Percentiles rank a stretch among this genome's conserved stretches.
Conservation (phyloP, 148 eudicot species). For the Agrostemma githago region DNA sequence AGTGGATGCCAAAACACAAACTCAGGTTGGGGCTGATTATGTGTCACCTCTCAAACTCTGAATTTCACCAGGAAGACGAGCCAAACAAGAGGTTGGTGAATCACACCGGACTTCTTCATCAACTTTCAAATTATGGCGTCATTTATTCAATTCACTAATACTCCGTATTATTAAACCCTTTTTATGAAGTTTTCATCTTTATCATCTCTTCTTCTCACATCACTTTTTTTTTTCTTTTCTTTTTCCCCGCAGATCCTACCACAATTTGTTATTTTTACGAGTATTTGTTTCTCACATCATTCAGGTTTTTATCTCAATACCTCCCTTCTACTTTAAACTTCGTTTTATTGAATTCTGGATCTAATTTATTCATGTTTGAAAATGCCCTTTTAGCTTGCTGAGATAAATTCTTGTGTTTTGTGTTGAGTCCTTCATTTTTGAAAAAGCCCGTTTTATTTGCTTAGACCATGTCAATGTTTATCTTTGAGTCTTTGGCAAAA, state of each 20-base stretch:
- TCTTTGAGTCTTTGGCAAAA: neutral
- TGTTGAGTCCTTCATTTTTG: neutral
- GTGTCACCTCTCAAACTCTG: slow-evolving; percentile 1
- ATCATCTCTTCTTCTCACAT: neutral
- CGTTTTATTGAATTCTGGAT: slow-evolving; percentile 1
- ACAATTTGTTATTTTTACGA: neutral
- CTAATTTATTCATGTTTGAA: neutral
- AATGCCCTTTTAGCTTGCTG: neutral
- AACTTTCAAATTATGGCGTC: neutral
- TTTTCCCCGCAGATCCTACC: neutral
- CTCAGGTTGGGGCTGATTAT: neutral
- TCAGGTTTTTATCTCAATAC: slow-evolving; percentile 14
- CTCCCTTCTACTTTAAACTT: slow-evolving; percentile 3
- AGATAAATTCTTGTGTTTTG: no score
- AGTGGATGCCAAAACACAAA: neutral
- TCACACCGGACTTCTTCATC: neutral
- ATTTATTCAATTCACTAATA: neutral
- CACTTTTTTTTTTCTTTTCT: neutral
- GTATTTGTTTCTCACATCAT: neutral
- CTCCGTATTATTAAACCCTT: neutral
- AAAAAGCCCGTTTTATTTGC: neutral
- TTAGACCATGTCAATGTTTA: neutral
- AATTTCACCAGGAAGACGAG: neutral
- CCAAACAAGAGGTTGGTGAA: neutral
- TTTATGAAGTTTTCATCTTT: neutral